Evolutionary conservation across 202 grass and related monocot species (phyloP).

Genomic region (Elaeis oleifera): DNA sequence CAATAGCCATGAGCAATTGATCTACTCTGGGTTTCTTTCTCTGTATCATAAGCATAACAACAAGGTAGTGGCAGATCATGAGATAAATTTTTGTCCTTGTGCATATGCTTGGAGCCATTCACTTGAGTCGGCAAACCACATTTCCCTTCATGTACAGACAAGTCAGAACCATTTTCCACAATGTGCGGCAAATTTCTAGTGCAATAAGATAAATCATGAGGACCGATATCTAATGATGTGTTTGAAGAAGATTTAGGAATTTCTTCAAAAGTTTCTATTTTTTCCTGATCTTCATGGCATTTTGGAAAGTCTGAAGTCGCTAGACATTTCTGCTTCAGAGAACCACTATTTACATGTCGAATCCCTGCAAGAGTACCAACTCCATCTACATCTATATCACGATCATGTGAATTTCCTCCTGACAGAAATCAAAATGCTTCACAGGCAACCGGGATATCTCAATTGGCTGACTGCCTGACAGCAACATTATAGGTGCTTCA

Average conservation of each 20-base stretch:
- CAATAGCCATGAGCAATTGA: constrained; percentile 24
- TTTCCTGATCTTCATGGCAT: constrained; percentile 20
- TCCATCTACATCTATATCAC: constrained; percentile 31
- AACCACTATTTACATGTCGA: constrained; percentile 10
- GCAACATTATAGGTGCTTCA: constrained; percentile 20
- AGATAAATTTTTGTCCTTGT: constrained; percentile 1
- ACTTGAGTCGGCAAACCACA: constrained; percentile 7
- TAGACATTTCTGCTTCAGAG: constrained; percentile 15
- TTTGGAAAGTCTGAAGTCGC: constrained; percentile 11
- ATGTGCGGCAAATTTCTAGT: constrained; percentile 20
- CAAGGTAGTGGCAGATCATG: constrained; percentile 17
- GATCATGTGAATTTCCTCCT: constrained; percentile 46
- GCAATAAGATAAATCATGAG: constrained; percentile 14
- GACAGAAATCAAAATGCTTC: constrained; percentile 79
- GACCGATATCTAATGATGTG: neutral
- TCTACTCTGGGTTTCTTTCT: constrained; percentile 26
- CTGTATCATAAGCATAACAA: constrained; percentile 13
- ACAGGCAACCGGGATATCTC: constrained; percentile 64
- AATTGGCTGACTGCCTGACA: constrained; percentile 24
- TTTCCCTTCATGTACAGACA: neutral
- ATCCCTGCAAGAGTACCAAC: constrained; percentile 8
- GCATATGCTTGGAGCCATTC: neutral
- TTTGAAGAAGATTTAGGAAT: constrained; percentile 6
- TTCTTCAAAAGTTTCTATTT: constrained; percentile 13
- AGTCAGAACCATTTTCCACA: neutral